Conservation (phyloP, 768 basidiomycete species). For the Tephrocybe sp. region DNA sequence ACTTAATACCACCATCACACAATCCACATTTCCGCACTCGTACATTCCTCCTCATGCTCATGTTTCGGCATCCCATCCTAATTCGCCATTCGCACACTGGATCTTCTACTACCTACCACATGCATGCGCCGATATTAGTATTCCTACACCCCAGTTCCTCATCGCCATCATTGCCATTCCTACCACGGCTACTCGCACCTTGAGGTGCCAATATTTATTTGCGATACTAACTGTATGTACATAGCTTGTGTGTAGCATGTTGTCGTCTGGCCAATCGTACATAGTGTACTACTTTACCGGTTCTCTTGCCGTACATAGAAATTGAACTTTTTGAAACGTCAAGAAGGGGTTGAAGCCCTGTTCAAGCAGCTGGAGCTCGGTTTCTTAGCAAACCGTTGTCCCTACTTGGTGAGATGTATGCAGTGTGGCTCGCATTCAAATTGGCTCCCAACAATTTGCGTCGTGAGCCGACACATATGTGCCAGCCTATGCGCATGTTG, state of each 20-base stretch:
- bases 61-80: not conserved
- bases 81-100: not conserved
- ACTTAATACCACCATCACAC: constrained; percentile 6
- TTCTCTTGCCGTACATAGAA: constrained; percentile 7
- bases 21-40: not conserved
- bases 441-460: too few relatives aligned
- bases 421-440: too few relatives aligned
- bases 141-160: not conserved
- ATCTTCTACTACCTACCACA: constrained; percentile 2
- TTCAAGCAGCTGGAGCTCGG: too few relatives aligned
- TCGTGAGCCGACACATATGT: too few relatives aligned
- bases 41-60: not conserved
- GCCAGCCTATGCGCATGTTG: too few relatives aligned
- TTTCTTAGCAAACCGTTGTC: too few relatives aligned
- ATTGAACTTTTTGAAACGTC: not conserved
- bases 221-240: constrained; percentile 5
- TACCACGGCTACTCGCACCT: not conserved
- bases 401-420: too few relatives aligned
- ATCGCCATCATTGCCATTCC: not conserved
- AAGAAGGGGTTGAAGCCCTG: not conserved
- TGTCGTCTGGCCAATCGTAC: not conserved
- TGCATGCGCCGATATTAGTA: not conserved
- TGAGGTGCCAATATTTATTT: not conserved
- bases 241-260: constrained; percentile 5
- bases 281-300: not conserved